A percentile compares a stretch with the other conserved stretches of the same genome.
phyloP scores from a whole-genome alignment of 2,329 filamentous ascomycete species.

The Ophiocordyceps robertsii region DNA sequence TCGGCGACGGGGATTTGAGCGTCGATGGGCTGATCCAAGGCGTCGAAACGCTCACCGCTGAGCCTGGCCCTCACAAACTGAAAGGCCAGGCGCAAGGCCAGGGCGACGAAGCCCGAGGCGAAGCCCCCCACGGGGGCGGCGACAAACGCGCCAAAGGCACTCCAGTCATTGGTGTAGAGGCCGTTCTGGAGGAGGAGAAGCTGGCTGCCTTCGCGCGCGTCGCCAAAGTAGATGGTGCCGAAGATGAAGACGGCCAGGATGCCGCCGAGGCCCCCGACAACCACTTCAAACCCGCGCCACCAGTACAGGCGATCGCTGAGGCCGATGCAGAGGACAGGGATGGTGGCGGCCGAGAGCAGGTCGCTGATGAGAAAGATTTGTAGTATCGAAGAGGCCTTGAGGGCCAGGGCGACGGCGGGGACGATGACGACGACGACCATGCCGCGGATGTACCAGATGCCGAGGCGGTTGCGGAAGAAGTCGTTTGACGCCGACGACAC shows the following conservation, averaged over 20 bases:
- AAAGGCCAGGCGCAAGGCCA: conserved; percentile 43
- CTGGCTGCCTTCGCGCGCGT: conserved; percentile 46
- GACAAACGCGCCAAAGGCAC: conserved; percentile 70
- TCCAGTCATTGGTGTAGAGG: conserved; percentile 68
- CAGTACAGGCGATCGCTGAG: conserved; percentile 57
- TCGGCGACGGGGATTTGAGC: conserved; percentile 8
- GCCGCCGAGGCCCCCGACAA: conserved; percentile 64
- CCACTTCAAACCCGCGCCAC: conserved; percentile 71
- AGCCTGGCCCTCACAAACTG: conserved; percentile 44
- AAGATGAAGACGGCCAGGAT: conserved; percentile 73
- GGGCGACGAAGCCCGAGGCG: conserved; percentile 54
- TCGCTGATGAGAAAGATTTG: conserved; percentile 78
- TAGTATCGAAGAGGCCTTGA: conserved; percentile 60
- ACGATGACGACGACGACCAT: conserved; percentile 60
- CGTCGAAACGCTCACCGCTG: conserved; percentile 50
- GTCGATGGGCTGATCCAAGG: conserved; percentile 41
- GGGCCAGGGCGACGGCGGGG: conserved; percentile 59
- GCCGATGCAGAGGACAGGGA: conserved; percentile 64
- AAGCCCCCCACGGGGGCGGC: conserved; percentile 65
- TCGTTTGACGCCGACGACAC: conserved; percentile 77
- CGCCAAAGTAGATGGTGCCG: conserved; percentile 64
- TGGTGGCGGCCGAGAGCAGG: conserved; percentile 61
- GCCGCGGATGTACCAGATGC: conserved; percentile 58
- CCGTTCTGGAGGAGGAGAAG: conserved; percentile 62
- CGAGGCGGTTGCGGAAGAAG: conserved; percentile 68